Base-by-base conservation (phyloP, 2,329 filamentous ascomycete species). In the Diplodia corticola region DNA sequence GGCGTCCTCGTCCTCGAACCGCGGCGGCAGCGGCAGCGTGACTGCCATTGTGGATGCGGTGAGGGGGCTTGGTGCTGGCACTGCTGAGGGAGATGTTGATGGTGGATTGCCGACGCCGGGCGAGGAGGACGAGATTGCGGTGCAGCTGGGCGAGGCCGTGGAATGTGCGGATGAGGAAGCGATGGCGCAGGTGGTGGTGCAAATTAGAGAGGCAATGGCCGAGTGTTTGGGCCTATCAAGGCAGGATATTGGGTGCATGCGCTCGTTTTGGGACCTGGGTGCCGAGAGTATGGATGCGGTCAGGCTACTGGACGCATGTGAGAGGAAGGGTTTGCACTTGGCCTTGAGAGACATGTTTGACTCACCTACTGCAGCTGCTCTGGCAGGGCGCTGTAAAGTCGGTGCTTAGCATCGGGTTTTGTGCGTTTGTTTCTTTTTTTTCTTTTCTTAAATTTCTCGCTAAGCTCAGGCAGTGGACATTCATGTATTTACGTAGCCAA, bases 231-330 rank as follows among this genome's bases (percentile, higher is more conserved):
- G 55, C 2, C n/a, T 59, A 37, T 24, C 20, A 37, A 59, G 55
- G 40, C 46, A 59, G 26, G 55, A 59, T 20, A 12, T 59, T 7
- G 37, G 55, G 9, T 59, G 55, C 24, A 59, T 59, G 55, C 55
- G 55, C 24, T 46, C 55, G 37, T 59, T 59, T n/a, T 59, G 55
- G 55, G 55, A 59, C 1, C 24, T 59, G 1, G 55, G 55, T 5
- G 55, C 55, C 24, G 55, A 59, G 40, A 59, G 55, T 30, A 59
- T 59, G 55, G 55, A 59, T 46, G 37, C 55, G 24, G 22, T 59
- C 6, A 48, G 37, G 26, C 12, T 59, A 17, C 15, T 46, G 35
- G 55, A 46, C 4, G 37, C 24, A 5, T 59, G 55, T 5, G 37
- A 46, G 55, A 59, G 26, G 37, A 59, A 15, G 20, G 55, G 37